A percentile compares a stretch with the other conserved stretches of the same genome.
Conservation (phyloP, 768 basidiomycete species). For the Hortiboletus campestris region DNA sequence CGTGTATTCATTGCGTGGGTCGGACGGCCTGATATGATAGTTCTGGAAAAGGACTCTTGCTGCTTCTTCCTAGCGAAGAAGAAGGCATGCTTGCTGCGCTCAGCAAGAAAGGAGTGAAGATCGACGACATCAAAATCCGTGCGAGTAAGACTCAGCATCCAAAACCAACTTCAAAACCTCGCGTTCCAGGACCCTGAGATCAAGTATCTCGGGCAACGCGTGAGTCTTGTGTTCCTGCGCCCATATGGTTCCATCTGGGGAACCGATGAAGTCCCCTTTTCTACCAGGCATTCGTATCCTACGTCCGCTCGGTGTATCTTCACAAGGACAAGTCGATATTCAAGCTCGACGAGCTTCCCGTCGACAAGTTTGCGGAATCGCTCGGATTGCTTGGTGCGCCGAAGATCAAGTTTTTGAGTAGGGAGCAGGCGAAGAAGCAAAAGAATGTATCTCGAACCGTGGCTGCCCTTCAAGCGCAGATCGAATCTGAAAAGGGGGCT, state of each 20-base stretch:
- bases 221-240: constrained; percentile 37
- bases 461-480: constrained; percentile 35
- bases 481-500: constrained; percentile 20
- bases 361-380: constrained; percentile 81
- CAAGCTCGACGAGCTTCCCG: constrained; percentile 78
- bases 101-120: constrained; percentile 65
- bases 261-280: constrained; percentile 2
- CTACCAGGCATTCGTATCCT: constrained; percentile 87
- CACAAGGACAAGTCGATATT: constrained; percentile 95
- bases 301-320: constrained; percentile 86
- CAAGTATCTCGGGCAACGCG: constrained; percentile 93
- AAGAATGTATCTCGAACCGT: constrained; percentile 67
- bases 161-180: constrained; percentile 87
- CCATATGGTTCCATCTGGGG: fast-evolving
- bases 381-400: constrained; percentile 93
- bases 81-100: constrained; percentile 80
- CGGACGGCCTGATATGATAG: constrained; percentile 93
- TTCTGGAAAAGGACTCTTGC: constrained; percentile 78
- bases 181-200: constrained; percentile 95
- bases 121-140: constrained; percentile 84
- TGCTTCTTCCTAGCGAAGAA: constrained; percentile 89
- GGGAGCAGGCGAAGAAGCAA: constrained; percentile 65
- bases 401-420: constrained; percentile 84
- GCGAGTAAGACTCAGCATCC: constrained; percentile 82
- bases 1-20: constrained; percentile 96